phyloP scores from a whole-genome alignment of 139 green algal genomes.

The Eudorina sp. region DNA sequence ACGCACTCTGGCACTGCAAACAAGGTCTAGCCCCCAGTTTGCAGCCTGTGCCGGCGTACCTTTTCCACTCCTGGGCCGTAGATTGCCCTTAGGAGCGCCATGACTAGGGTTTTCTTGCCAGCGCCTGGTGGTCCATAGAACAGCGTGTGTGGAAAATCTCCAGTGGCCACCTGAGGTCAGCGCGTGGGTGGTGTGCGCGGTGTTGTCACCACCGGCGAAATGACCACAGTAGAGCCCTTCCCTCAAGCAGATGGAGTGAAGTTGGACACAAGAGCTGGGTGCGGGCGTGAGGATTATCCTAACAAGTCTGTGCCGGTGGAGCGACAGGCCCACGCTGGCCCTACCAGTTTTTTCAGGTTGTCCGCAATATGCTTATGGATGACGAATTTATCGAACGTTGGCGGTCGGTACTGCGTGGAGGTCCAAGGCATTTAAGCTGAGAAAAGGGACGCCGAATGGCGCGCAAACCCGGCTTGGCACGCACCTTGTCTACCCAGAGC shows the following conservation, averaged over 20 bases:
- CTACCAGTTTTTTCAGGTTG: slow-evolving; percentile 92
- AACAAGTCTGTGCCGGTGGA: too few species aligned
- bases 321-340: too few species aligned
- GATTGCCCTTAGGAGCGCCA: slow-evolving; percentile 92
- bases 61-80: slow-evolving; percentile 95
- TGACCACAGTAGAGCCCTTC: too few species aligned
- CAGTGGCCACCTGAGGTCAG: slow-evolving; percentile 78
- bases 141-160: slow-evolving; percentile 96
- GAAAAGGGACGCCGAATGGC: not conserved
- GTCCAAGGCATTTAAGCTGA: not conserved
- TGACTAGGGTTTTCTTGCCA: slow-evolving; percentile 97
- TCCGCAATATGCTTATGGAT: slow-evolving; percentile 82
- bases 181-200: not conserved
- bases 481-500: slow-evolving; percentile 88
- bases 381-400: slow-evolving; percentile 85
- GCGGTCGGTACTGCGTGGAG: slow-evolving; percentile 86
- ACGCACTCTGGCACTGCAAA: too few species aligned
- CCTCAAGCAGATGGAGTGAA: too few species aligned
- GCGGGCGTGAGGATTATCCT: too few species aligned
- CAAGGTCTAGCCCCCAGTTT: too few species aligned
- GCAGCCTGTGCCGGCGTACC: slow-evolving; percentile 67
- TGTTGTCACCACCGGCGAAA: not conserved
- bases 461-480: not conserved
- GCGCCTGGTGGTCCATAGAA: slow-evolving; percentile 96
- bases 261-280: too few species aligned